These are phyloP conservation scores for Nicotiana rustica DNA, from an alignment of 305 asterid genomes.

Conservation along the genomic window DNA sequence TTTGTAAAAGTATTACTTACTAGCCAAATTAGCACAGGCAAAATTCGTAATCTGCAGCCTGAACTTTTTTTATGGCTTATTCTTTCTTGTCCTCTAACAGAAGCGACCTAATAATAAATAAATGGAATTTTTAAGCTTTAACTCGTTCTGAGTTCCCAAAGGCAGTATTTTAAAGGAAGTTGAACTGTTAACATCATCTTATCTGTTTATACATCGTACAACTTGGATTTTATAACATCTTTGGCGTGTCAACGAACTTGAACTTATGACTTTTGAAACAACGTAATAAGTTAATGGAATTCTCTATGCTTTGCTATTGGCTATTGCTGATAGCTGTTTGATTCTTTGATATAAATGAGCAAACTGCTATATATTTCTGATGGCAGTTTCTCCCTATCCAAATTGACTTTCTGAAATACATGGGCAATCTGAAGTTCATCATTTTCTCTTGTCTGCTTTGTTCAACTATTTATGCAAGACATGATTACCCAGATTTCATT, in stretches of 20 bases:
- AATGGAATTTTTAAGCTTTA: neutral
- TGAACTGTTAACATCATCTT: slow-evolving; percentile 24
- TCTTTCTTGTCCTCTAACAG: slow-evolving; percentile 19
- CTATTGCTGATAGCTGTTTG: neutral
- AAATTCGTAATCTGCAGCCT: neutral
- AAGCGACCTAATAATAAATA: neutral
- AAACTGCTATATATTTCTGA: slow-evolving; percentile 28
- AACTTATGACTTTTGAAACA: slow-evolving; percentile 23
- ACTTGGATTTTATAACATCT: slow-evolving; percentile 13
- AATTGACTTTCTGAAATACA: slow-evolving; percentile 41
- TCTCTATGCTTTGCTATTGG: neutral
- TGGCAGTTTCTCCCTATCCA: slow-evolving; percentile 8
- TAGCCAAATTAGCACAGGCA: neutral
- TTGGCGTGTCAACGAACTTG: neutral
- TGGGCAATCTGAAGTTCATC: slow-evolving; percentile 53
- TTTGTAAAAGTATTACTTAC: slow-evolving; percentile 29
- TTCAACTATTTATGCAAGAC: slow-evolving; percentile 42
- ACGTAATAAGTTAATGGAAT: slow-evolving; percentile 22
- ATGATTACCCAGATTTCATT: slow-evolving; percentile 41
- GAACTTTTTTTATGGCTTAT: slow-evolving; percentile 2
- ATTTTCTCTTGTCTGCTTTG: slow-evolving; percentile 42
- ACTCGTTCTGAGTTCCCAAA: slow-evolving; percentile 4
- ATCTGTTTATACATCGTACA: neutral
- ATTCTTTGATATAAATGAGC: neutral
- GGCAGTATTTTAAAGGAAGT: slow-evolving; percentile 31